Evolutionary conservation across 257 asterid species (phyloP).

Genomic region (Euphrasia confusa): DNA sequence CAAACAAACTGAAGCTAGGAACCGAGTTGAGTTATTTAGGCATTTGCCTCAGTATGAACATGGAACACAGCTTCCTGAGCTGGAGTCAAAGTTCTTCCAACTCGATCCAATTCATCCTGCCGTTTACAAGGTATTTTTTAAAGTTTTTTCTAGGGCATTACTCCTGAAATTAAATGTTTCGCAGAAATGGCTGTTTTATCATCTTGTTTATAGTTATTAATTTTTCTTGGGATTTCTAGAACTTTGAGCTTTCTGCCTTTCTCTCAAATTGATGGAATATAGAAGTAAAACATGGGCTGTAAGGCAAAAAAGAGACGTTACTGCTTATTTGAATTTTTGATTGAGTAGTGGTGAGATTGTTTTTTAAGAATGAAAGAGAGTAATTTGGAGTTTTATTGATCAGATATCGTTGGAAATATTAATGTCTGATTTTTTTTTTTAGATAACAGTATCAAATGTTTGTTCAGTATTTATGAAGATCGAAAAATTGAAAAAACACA

Average conservation of each 20-base stretch:
- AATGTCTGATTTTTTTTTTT: no score
- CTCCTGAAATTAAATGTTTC: conserved; percentile 11
- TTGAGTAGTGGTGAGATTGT: no score
- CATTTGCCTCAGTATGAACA: conserved; percentile 72
- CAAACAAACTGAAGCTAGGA: conserved; percentile 72
- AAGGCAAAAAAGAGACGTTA: no score
- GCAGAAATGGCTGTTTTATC: background rate
- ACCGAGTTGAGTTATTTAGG: conserved; percentile 77
- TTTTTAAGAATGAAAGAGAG: no score
- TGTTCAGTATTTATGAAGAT: no score
- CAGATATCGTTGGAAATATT: no score
- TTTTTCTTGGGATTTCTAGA: background rate
- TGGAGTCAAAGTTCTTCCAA: conserved; percentile 70
- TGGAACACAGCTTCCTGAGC: conserved; percentile 64
- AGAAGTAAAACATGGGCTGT: background rate
- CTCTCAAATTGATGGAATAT: background rate
- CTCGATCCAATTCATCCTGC: conserved; percentile 78
- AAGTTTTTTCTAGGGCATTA: background rate
- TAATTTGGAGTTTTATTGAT: no score
- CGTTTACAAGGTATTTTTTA: conserved; percentile 57
- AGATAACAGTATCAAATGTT: no score
- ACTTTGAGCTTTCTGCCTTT: conserved; percentile 2
- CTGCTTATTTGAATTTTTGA: background rate
- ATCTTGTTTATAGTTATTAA: background rate
- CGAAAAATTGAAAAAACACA: no score